phyloP scores from a whole-genome alignment of 306 rosid species.

The Casuarina equisetifolia region DNA sequence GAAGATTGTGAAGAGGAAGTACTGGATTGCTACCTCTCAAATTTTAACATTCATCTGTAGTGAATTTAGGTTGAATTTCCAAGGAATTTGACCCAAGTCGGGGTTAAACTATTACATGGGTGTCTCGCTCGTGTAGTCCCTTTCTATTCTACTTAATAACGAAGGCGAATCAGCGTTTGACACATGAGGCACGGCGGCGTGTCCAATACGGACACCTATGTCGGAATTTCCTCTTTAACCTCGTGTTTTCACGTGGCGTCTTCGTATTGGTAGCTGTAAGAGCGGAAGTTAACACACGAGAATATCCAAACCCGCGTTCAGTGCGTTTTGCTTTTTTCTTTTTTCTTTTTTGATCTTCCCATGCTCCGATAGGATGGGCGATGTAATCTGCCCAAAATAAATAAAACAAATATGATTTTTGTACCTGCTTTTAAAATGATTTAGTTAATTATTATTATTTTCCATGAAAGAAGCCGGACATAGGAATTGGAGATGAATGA shows the following conservation, averaged over 20 bases:
- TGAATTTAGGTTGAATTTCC: constrained; percentile 68
- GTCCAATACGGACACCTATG: too few relatives aligned
- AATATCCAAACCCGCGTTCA: constrained; percentile 31
- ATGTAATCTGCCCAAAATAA: constrained; percentile 36
- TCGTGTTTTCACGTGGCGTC: constrained; percentile 29
- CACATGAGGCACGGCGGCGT: background rate
- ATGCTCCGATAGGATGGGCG: constrained; percentile 30
- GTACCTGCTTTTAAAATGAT: background rate
- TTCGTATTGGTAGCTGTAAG: constrained; percentile 30
- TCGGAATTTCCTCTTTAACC: constrained; percentile 33
- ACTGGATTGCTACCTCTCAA: constrained; percentile 16
- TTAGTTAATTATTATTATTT: background rate
- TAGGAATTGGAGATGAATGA: constrained; percentile 51
- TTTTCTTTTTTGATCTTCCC: background rate
- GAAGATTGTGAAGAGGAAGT: background rate
- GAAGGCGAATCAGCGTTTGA: background rate
- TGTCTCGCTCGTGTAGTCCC: constrained; percentile 13
- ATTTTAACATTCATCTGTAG: constrained; percentile 42
- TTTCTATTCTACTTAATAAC: background rate
- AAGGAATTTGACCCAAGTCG: constrained; percentile 49
- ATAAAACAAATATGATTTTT: background rate
- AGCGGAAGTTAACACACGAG: constrained; percentile 16
- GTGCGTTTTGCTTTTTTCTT: constrained; percentile 51
- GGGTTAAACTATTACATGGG: constrained; percentile 24
- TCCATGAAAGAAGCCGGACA: constrained; percentile 28